Conservation (phyloP, 1,284 basidiomycete genomes). For the Melampsora americana region DNA sequence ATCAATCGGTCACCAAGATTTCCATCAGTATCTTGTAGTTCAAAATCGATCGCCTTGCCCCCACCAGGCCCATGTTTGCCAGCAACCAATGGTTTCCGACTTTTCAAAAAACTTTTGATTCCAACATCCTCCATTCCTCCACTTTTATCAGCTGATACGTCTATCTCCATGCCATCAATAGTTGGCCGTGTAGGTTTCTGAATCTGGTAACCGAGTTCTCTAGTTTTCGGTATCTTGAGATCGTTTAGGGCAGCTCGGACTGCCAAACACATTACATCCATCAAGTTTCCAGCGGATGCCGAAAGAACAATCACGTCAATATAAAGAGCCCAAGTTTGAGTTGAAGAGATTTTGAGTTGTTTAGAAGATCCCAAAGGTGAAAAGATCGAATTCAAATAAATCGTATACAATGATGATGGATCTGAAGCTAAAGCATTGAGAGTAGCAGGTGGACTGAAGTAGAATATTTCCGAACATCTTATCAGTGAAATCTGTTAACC, state of each 20-base stretch:
- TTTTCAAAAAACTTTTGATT: background rate
- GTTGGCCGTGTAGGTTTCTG: background rate
- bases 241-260: constrained; percentile 30
- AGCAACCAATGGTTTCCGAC: constrained; percentile 8
- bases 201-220: constrained; percentile 35
- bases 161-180: background rate
- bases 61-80: background rate
- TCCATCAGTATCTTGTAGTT: constrained; percentile 38
- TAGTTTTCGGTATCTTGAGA: constrained; percentile 39
- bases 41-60: constrained; percentile 26
- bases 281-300: constrained; percentile 36
- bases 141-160: background rate
- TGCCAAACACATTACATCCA: constrained; percentile 42
- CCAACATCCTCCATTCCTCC: background rate
- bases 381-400: constrained; percentile 39
- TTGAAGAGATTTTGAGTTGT: constrained; percentile 40
- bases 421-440: constrained; percentile 25
- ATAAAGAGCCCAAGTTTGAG: constrained; percentile 30
- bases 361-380: constrained; percentile 28
- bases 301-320: constrained; percentile 37
- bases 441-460: constrained; percentile 33
- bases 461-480: background rate
- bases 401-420: constrained; percentile 29
- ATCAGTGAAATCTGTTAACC: constrained; percentile 4
- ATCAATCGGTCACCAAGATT: constrained; percentile 38